Conservation (phyloP, 768 basidiomycete species). For the Wakefieldia striispora region DNA sequence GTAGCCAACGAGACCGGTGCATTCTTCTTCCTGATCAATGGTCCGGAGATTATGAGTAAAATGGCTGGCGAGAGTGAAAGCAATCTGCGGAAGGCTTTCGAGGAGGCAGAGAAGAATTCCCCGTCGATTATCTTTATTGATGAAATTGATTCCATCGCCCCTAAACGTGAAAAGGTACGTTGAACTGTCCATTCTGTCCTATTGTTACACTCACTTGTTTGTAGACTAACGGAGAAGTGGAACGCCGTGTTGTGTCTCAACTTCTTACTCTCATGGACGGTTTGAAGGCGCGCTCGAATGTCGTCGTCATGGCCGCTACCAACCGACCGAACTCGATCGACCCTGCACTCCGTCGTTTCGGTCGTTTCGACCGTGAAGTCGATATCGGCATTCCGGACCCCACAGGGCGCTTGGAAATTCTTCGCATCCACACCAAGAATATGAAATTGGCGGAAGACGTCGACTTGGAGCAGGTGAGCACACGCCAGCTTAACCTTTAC, state of each 20-base stretch:
- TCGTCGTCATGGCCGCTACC: constrained; percentile 99
- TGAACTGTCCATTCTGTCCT: neutral
- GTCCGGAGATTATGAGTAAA: constrained; percentile 99
- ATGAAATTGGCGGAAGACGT: constrained; percentile 98
- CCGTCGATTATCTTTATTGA: constrained; percentile 99
- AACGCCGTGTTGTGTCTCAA: constrained; percentile 98
- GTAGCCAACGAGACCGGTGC: constrained; percentile 99
- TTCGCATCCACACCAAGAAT: constrained; percentile 99
- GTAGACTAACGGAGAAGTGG: constrained; percentile 98
- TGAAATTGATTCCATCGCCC: constrained; percentile 98
- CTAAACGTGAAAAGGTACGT: constrained; percentile 96
- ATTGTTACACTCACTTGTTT: constrained; percentile 3
- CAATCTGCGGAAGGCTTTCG: constrained; percentile 97
- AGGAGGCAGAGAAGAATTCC: constrained; percentile 99
- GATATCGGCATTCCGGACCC: constrained; percentile 99
- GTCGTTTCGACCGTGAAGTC: constrained; percentile 98
- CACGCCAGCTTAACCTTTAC: neutral
- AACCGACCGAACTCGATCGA: constrained; percentile 99
- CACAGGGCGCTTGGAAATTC: constrained; percentile 97
- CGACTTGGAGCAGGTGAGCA: constrained; percentile 84
- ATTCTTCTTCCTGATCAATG: constrained; percentile 99
- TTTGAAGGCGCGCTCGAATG: constrained; percentile 96
- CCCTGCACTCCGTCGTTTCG: constrained; percentile 97
- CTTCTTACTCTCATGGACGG: constrained; percentile 99
- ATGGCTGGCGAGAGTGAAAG: constrained; percentile 99